Conservation (phyloP, 805 yeast genomes). For the Nakazawaea wickerhamii region DNA sequence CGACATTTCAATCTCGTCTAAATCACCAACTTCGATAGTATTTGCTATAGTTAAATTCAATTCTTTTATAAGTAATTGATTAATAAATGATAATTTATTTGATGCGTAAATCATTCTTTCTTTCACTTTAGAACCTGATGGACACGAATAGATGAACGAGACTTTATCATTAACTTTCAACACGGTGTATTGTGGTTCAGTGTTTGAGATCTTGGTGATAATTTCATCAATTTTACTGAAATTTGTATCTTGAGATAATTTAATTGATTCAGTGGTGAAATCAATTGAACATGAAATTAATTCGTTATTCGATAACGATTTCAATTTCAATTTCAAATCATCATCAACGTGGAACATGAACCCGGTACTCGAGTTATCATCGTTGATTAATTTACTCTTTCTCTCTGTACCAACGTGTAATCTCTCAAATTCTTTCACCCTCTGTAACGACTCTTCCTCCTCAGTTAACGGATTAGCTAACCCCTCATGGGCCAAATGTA, state of each 20-base stretch:
- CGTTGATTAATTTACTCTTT: slow-evolving; percentile 19
- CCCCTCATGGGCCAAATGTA: slow-evolving; percentile 30
- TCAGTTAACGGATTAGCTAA: slow-evolving; percentile 46
- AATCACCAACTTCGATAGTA: slow-evolving; percentile 65
- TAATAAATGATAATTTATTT: slow-evolving; percentile 55
- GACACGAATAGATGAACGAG: slow-evolving; percentile 80
- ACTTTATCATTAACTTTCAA: slow-evolving; percentile 35
- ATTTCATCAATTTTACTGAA: slow-evolving; percentile 25
- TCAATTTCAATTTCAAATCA: slow-evolving; percentile 6
- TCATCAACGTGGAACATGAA: slow-evolving; percentile 14
- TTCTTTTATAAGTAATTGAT: slow-evolving; percentile 36
- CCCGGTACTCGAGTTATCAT: slow-evolving; percentile 9
- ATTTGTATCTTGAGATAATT: slow-evolving; percentile 25
- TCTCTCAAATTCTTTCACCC: slow-evolving; percentile 39
- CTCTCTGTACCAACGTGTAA: slow-evolving; percentile 27
- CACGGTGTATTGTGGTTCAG: slow-evolving; percentile 55
- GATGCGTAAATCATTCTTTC: slow-evolving; percentile 93
- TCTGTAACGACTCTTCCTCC: slow-evolving; percentile 48
- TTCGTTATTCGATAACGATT: slow-evolving; percentile 21
- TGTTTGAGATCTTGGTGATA: slow-evolving; percentile 28
- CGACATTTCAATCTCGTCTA: slow-evolving; percentile 57
- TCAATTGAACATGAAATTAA: slow-evolving; percentile 50
- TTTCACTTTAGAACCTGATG: slow-evolving; percentile 82
- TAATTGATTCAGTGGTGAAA: slow-evolving; percentile 40
- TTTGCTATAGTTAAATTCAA: slow-evolving; percentile 36